A percentile compares a stretch with the other conserved stretches of the same genome.
Conservation (phyloP, 2,329 filamentous ascomycete genomes). For the Cladosporium velox region DNA sequence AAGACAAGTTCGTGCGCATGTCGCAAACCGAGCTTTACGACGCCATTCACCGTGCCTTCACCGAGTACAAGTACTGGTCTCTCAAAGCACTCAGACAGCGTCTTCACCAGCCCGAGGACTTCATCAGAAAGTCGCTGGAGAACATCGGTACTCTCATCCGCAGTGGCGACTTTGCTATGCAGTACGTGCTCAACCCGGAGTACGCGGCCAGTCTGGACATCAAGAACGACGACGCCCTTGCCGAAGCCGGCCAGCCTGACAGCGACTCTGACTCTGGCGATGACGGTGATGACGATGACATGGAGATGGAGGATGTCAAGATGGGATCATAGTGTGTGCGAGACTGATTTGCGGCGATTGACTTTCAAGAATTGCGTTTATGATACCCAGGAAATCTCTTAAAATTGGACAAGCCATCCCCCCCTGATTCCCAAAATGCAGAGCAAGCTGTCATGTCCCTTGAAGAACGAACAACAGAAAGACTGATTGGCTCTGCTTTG, state of each 20-base stretch:
- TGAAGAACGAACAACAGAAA: background rate
- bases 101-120: constrained; percentile 88
- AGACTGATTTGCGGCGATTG: background rate
- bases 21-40: constrained; percentile 86
- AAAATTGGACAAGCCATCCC: background rate
- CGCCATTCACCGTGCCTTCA: constrained; percentile 79
- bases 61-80: constrained; percentile 87
- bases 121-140: constrained; percentile 80
- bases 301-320: constrained; percentile 49
- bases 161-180: constrained; percentile 79
- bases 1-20: constrained; percentile 86
- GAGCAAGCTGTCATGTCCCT: background rate
- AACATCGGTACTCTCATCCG: constrained; percentile 81
- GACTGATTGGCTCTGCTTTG: background rate
- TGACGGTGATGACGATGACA: constrained; percentile 51
- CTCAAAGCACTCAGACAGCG: constrained; percentile 78
- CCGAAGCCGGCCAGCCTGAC: constrained; percentile 29
- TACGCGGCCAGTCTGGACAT: constrained; percentile 59
- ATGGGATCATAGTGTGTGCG: constrained; percentile 27
- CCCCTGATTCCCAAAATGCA: background rate
- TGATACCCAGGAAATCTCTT: constrained; percentile 9
- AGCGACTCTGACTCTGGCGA: constrained; percentile 42
- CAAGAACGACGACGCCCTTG: constrained; percentile 46
- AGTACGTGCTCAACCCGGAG: constrained; percentile 77
- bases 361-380: background rate